Percentiles rank a stretch among this genome's conserved stretches.
Evolutionary conservation across 495 filamentous ascomycete genomes (phyloP).

Genomic region (Parmelia sp.): DNA sequence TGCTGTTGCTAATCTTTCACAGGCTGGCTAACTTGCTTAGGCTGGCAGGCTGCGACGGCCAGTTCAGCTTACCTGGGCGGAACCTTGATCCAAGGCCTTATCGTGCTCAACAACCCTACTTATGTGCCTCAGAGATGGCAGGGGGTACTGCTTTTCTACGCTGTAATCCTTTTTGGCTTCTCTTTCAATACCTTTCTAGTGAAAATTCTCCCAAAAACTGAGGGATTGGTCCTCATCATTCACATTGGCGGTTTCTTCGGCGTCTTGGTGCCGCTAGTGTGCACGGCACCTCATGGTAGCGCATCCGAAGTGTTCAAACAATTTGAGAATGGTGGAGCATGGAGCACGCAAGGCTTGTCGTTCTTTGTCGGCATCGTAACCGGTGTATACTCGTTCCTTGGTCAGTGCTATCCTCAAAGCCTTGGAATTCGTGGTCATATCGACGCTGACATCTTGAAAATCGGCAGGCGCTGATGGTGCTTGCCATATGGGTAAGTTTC

Average conservation of each 20-base stretch:
- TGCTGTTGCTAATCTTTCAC: no score
- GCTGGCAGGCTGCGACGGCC: no score
- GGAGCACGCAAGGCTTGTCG: constrained; percentile 31
- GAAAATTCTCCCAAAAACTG: constrained; percentile 35
- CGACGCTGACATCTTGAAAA: neutral
- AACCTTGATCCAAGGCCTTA: no score
- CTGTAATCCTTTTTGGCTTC: constrained; percentile 35
- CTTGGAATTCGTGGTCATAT: neutral
- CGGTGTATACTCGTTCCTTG: constrained; percentile 36
- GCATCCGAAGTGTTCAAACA: constrained; percentile 32
- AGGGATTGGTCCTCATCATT: constrained; percentile 35
- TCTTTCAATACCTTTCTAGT: constrained; percentile 41
- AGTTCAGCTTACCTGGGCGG: no score
- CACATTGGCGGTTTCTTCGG: constrained; percentile 40
- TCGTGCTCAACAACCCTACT: no score
- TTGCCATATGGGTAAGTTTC: constrained; percentile 5
- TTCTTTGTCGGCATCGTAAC: constrained; percentile 36
- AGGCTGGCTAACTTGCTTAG: no score
- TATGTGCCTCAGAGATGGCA: no score
- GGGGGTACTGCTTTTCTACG: constrained; percentile 45
- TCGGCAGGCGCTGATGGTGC: neutral
- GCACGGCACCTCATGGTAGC: constrained; percentile 30
- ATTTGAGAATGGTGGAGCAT: constrained; percentile 34
- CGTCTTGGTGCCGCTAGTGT: constrained; percentile 33
- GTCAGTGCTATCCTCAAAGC: constrained; percentile 15